Conservation (phyloP, 495 filamentous ascomycete genomes). For the Acidiella bohemica region DNA sequence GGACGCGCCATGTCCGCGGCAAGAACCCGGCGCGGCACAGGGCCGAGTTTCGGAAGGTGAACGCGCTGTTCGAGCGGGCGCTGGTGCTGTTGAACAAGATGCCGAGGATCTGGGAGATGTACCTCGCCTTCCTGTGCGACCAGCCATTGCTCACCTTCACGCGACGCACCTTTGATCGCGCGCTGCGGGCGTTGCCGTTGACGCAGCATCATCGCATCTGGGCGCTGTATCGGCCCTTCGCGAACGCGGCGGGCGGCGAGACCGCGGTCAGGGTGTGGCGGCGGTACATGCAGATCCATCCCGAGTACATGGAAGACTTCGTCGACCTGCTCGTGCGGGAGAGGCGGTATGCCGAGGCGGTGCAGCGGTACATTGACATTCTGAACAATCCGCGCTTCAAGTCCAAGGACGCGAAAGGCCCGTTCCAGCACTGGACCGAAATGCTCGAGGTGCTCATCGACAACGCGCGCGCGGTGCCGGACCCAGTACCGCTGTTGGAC, state of each 20-base stretch:
- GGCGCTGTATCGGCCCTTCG: slow-evolving; percentile 82
- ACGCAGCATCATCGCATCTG: slow-evolving; percentile 97
- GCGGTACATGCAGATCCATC: slow-evolving; percentile 95
- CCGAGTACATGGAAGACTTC: slow-evolving; percentile 90
- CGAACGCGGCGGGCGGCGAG: slow-evolving; percentile 78
- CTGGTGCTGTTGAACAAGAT: slow-evolving; percentile 96
- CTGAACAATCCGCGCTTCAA: slow-evolving; percentile 84
- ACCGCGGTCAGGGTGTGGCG: slow-evolving; percentile 91
- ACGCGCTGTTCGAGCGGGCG: slow-evolving; percentile 86
- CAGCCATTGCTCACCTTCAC: slow-evolving; percentile 89
- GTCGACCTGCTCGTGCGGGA: slow-evolving; percentile 75
- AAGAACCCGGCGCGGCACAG: slow-evolving; percentile 73
- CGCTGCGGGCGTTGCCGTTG: slow-evolving; percentile 83
- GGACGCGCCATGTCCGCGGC: slow-evolving; percentile 48
- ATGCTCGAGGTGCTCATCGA: slow-evolving; percentile 95
- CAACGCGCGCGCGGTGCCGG: slow-evolving; percentile 70
- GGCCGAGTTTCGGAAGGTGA: slow-evolving; percentile 81
- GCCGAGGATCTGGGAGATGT: slow-evolving; percentile 98
- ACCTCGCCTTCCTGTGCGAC: slow-evolving; percentile 75
- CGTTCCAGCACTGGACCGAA: slow-evolving; percentile 95
- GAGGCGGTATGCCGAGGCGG: slow-evolving; percentile 79
- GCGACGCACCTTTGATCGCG: slow-evolving; percentile 82
- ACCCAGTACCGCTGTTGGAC: slow-evolving; percentile 12
- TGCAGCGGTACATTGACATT: slow-evolving; percentile 84
- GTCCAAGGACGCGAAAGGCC: slow-evolving; percentile 85